Base-by-base conservation (phyloP, 2,329 filamentous ascomycete genomes). In the Sclerotinia borealis region DNA sequence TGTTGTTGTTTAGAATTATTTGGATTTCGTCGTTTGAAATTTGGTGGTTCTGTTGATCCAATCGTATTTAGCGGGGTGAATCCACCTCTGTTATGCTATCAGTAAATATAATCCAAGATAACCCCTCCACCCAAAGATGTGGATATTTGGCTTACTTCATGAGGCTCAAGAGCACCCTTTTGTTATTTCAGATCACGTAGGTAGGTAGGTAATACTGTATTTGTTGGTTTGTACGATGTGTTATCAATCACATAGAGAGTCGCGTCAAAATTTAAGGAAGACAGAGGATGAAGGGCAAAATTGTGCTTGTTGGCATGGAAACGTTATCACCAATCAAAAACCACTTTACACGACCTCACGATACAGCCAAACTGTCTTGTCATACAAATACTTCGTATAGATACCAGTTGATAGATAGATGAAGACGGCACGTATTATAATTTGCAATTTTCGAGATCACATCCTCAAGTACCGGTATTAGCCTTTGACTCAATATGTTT, bases 41-140 rank as follows among this genome's bases (percentile, higher is more conserved):
- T 58, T 51, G 63, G 63, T 36, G 50, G 22, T 41, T 64, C 45
- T 41, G 58, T 58, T 61, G 63, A 64, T 58, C 48, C 43, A 45
- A 64, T 62, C 36, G 63, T 59, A 45, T 64, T 64, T 58, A 43
- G 43, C 19, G 63, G 63, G 50, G 37, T 58, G 36, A 63, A 64
- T 54, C 47, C 52, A 48, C 62, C 48, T 64, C 62, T 64, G 17
- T 17, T 41, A 22, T 34, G n/a, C 5, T 37, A 47, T 51, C 39
- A 64, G 55, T 58, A 60, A 45, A 55, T 37, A 52, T 34, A 51
- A 59, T 34, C 39, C 27, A 25, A 19, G 25, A 49, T 9, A 41
- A 25, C 25, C 34, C 34, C 3, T 34, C 54, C 54, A 45, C 54
- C n/a, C 17, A 34, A 1, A 45, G 34, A 19, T 45, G 39, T 45